Evolutionary conservation across 2,329 filamentous ascomycete genomes (phyloP).

Genomic region (Fusarium guadeloupense): DNA sequence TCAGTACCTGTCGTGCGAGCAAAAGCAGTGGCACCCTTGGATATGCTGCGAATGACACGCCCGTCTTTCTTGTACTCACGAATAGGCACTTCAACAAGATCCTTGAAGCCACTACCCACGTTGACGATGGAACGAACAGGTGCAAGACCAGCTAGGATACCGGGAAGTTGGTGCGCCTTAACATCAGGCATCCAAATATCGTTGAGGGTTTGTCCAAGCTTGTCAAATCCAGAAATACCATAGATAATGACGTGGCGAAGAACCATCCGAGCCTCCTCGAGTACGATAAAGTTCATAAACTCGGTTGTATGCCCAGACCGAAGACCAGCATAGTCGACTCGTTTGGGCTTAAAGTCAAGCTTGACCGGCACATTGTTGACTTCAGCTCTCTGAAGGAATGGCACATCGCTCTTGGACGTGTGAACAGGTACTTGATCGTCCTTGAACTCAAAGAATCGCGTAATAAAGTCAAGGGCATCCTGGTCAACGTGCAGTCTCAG

Average conservation of each 20-base stretch:
- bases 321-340: constrained; percentile 93
- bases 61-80: constrained; percentile 95
- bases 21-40: constrained; percentile 90
- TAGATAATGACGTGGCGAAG: constrained; percentile 92
- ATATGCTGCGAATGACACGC: constrained; percentile 87
- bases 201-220: constrained; percentile 88
- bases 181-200: constrained; percentile 98
- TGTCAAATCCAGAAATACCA: constrained; percentile 89
- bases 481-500: constrained; percentile 94
- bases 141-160: constrained; percentile 87
- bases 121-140: constrained; percentile 92
- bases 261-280: constrained; percentile 88
- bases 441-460: constrained; percentile 97
- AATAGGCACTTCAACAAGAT: constrained; percentile 89
- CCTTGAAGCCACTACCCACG: constrained; percentile 84
- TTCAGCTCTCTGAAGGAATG: constrained; percentile 91
- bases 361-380: constrained; percentile 84
- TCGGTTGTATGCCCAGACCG: constrained; percentile 94
- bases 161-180: constrained; percentile 85
- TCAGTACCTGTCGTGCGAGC: constrained; percentile 93
- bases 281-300: constrained; percentile 97
- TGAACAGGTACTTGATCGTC: constrained; percentile 71
- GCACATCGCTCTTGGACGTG: constrained; percentile 72
- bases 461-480: constrained; percentile 96
- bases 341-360: constrained; percentile 95